Conservation (phyloP, 2,329 filamentous ascomycete genomes). For the Cadophora sp. region DNA sequence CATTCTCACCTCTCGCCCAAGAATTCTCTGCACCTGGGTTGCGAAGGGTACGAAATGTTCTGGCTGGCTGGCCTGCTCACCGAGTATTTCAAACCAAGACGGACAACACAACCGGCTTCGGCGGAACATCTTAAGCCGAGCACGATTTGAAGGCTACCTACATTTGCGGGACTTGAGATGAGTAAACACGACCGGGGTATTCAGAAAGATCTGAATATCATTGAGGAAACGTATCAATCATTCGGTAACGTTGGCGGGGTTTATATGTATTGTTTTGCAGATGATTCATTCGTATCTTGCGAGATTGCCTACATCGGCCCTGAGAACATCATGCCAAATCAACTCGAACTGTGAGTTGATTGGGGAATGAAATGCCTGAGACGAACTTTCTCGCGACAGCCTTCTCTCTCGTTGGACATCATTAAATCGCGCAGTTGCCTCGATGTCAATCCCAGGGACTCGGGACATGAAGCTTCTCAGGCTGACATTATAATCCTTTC, state of each 20-base stretch:
- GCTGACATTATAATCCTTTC: background rate
- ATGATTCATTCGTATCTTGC: too few species aligned
- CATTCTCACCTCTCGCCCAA: background rate
- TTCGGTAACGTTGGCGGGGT: too few species aligned
- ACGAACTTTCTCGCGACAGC: background rate
- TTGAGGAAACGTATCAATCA: too few species aligned
- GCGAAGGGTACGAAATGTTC: background rate
- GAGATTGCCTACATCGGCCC: too few species aligned
- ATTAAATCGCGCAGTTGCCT: constrained; percentile 4
- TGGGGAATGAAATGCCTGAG: background rate
- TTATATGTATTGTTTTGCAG: too few species aligned
- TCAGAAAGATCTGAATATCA: too few species aligned
- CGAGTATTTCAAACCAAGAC: background rate
- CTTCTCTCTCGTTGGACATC: background rate
- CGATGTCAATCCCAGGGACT: background rate
- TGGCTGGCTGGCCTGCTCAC: background rate
- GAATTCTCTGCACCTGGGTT: background rate
- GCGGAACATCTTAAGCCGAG: background rate
- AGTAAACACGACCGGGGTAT: too few species aligned
- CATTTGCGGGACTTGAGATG: too few species aligned
- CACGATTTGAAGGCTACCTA: too few species aligned
- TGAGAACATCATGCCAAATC: too few species aligned
- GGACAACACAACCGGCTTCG: background rate
- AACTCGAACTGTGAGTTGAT: too few species aligned
- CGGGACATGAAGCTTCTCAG: constrained; percentile 3